Percentiles rank a stretch among this genome's conserved stretches.
Evolutionary conservation across 139 green algal species (phyloP).

Genomic region (Chlorokybus atmophyticus): DNA sequence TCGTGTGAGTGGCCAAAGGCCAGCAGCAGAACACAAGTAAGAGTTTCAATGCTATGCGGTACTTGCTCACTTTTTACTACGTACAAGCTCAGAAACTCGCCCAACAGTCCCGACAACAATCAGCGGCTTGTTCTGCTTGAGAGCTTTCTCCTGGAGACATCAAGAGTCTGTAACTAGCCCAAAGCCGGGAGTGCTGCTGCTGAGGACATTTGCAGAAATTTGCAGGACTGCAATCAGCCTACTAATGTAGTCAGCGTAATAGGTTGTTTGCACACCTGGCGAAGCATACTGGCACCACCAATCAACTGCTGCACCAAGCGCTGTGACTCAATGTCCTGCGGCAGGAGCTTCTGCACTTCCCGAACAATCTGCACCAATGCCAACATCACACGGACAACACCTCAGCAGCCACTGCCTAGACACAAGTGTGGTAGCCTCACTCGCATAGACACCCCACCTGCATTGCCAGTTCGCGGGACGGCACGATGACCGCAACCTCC

Average conservation of each 20-base stretch:
- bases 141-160: constrained; percentile 56
- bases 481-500: constrained; percentile 61
- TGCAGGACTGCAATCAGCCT: no score
- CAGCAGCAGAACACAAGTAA: no score
- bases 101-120: constrained; percentile 92
- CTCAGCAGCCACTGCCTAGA: not conserved
- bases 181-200: no score
- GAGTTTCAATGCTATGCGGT: no score
- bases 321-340: constrained; percentile 15
- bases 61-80: constrained; percentile 8
- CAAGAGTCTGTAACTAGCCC: no score
- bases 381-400: not conserved
- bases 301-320: constrained; percentile 84
- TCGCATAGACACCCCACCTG: constrained; percentile 32
- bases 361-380: constrained; percentile 14
- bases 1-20: no score
- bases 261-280: no score
- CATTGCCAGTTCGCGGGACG: constrained; percentile 87
- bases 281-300: constrained; percentile 66
- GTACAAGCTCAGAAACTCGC: constrained; percentile 65
- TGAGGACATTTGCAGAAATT: no score
- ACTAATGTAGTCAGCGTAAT: no score
- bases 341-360: constrained; percentile 13
- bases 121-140: constrained; percentile 62
- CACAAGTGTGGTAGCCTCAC: no score